Evolutionary conservation across 192 early-diverging fungal species (phyloP).

Genomic region (Thamnidium elegans): DNA sequence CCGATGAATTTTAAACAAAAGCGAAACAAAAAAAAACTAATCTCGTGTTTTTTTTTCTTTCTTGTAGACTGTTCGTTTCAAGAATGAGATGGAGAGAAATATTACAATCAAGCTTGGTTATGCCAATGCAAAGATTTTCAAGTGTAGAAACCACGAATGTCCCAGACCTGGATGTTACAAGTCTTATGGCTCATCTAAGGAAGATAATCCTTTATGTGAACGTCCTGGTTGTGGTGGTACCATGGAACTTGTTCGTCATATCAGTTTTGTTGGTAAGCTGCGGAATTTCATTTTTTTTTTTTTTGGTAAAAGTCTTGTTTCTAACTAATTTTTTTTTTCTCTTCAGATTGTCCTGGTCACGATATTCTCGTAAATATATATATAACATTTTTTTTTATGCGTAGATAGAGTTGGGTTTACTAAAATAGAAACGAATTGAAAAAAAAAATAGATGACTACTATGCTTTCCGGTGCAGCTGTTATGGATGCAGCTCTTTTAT

Average conservation of each 20-base stretch:
- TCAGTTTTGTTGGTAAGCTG: slow-evolving; percentile 77
- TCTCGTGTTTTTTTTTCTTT: neutral
- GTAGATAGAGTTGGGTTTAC: too few relatives aligned
- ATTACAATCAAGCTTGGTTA: slow-evolving; percentile 99
- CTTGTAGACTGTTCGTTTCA: slow-evolving; percentile 86
- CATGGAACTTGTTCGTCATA: slow-evolving; percentile 86
- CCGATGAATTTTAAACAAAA: too few relatives aligned
- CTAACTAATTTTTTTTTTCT: neutral
- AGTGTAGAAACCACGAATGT: slow-evolving; percentile 91
- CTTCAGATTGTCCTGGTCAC: slow-evolving; percentile 93
- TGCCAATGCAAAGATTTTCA: slow-evolving; percentile 99
- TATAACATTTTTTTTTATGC: neutral
- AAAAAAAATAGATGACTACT: slow-evolving; percentile 72
- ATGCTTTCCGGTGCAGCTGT: slow-evolving; percentile 99
- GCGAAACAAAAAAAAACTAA: neutral
- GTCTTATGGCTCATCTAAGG: slow-evolving; percentile 80
- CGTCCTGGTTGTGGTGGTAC: slow-evolving; percentile 79
- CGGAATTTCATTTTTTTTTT: neutral
- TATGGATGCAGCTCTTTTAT: slow-evolving; percentile 96
- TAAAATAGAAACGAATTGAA: neutral
- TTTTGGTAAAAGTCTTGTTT: neutral
- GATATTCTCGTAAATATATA: slow-evolving; percentile 77
- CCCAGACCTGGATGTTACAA: slow-evolving; percentile 94
- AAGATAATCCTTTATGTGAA: slow-evolving; percentile 87
- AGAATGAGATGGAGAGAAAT: slow-evolving; percentile 97